Conservation (phyloP, 768 basidiomycete species). For the Termitomyces sp. region DNA sequence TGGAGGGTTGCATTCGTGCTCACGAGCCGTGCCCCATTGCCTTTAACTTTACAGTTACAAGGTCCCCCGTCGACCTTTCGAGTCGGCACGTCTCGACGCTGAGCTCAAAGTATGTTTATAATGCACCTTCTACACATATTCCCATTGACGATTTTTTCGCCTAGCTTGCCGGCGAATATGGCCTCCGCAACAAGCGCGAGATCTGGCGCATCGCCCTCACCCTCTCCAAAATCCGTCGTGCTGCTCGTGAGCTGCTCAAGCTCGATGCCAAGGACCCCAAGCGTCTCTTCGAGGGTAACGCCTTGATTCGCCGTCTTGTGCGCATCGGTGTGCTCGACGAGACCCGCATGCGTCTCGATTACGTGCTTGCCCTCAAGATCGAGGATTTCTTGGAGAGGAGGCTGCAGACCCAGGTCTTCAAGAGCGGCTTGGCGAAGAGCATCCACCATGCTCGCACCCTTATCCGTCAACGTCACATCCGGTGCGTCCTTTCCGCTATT, state of each 20-base stretch:
- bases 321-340: slow-evolving; percentile 99
- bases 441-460: slow-evolving; percentile 98
- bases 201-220: slow-evolving; percentile 99
- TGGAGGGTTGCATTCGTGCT: slow-evolving; percentile 65
- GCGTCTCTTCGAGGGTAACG: slow-evolving; percentile 99
- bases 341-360: slow-evolving; percentile 98
- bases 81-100: slow-evolving; percentile 96
- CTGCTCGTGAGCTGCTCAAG: slow-evolving; percentile 99
- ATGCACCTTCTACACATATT: neutral
- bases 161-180: slow-evolving; percentile 99
- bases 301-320: slow-evolving; percentile 91
- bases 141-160: neutral
- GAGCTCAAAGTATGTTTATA: slow-evolving; percentile 82
- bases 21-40: slow-evolving; percentile 66
- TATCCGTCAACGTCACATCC: slow-evolving; percentile 98
- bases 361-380: slow-evolving; percentile 98
- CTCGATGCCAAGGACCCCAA: slow-evolving; percentile 99
- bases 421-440: slow-evolving; percentile 94
- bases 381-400: slow-evolving; percentile 99
- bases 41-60: slow-evolving; percentile 77
- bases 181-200: slow-evolving; percentile 99
- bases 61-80: slow-evolving; percentile 96
- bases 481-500: slow-evolving; percentile 44
- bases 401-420: slow-evolving; percentile 99
- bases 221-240: slow-evolving; percentile 99